phyloP scores from a whole-genome alignment of 2,329 filamentous ascomycete genomes.

The Amphichorda felina region DNA sequence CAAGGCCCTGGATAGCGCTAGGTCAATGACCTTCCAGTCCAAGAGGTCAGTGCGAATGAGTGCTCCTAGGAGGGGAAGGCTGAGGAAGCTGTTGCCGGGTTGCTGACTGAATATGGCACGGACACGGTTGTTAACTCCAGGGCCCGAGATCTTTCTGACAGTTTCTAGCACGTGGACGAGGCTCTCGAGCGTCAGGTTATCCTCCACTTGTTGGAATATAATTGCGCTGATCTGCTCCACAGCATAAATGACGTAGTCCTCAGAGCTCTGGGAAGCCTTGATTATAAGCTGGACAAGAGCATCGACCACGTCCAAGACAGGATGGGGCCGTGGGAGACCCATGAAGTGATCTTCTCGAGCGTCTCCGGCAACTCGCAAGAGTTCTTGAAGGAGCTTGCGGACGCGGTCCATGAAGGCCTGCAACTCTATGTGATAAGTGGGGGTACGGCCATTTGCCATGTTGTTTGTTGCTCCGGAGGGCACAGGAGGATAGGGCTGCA shows the following conservation, averaged over 20 bases:
- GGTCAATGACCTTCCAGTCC: constrained; percentile 55
- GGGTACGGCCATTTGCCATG: constrained; percentile 38
- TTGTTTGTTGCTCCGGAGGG: constrained; percentile 23
- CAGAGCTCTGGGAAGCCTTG: constrained; percentile 48
- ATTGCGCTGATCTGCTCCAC: constrained; percentile 47
- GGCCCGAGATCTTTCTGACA: constrained; percentile 45
- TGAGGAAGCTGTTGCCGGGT: constrained; percentile 41
- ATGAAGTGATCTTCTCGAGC: constrained; percentile 47
- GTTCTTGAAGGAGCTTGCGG: constrained; percentile 44
- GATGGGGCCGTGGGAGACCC: constrained; percentile 45
- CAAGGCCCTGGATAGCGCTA: constrained; percentile 62
- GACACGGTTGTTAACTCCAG: constrained; percentile 41
- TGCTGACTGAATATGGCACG: constrained; percentile 44
- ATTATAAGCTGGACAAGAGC: constrained; percentile 50
- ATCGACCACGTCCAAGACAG: constrained; percentile 51
- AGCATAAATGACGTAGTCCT: constrained; percentile 46
- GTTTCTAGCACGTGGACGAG: constrained; percentile 51
- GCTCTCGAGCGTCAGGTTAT: constrained; percentile 46
- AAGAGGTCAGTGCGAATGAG: constrained; percentile 48
- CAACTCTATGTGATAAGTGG: constrained; percentile 36
- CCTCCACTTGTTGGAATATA: constrained; percentile 42
- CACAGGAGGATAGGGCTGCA: constrained; percentile 43
- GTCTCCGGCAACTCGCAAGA: constrained; percentile 40
- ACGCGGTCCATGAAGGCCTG: constrained; percentile 41
- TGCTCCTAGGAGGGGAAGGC: constrained; percentile 43